Base-by-base conservation (phyloP, 163 green algal genomes). In the Prototheca cutis region DNA sequence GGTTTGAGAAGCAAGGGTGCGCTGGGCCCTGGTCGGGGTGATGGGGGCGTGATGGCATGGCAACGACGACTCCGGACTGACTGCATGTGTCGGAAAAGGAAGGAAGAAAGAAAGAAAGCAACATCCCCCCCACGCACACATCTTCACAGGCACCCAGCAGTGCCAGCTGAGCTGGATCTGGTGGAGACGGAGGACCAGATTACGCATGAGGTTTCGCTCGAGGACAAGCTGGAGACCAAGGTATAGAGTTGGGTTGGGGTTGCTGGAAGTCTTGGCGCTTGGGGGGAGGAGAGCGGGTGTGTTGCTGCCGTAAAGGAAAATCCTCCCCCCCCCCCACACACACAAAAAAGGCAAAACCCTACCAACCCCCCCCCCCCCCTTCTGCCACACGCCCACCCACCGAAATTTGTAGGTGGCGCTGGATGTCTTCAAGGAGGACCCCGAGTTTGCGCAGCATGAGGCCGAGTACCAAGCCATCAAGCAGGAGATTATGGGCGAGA, bases 121-220 rank as follows among this genome's bases (percentile, higher is more conserved):
- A 3, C 8, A 4, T 32, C 13, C 53, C 10, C 19, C 18, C 18
- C 31, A n/a, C 39, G 6, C n/a, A 21, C 10, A 4, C 5, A 31
- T 31, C 31, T 28, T 19, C 4, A 67, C 61, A 39, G 84, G 73
- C 59, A 81, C 66, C 72, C 73, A 7, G 71, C 81, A 1, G 73
- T 97, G 2, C 70, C 75, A 4, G 42, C 71, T 0, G 87, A 88
- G 66, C 81, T 99, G 58, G 92, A 99, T 66, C 73, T 99, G 55
- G 84, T 99, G 28, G 92, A 98, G 52, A 69, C 74, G 5, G 84
- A 94, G 49, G 90, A 98, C 70, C 90, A 96, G 77, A 93, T 97
- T 75, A 95, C 85, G 6, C 91, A 98, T 66, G 82, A 95, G 55
- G 18, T 84, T 5, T 61, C 40, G 19, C 62, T 93, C 49, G 83